Evolutionary conservation across 1,139 yeast species (phyloP).

Genomic region (Taphrina communis): DNA sequence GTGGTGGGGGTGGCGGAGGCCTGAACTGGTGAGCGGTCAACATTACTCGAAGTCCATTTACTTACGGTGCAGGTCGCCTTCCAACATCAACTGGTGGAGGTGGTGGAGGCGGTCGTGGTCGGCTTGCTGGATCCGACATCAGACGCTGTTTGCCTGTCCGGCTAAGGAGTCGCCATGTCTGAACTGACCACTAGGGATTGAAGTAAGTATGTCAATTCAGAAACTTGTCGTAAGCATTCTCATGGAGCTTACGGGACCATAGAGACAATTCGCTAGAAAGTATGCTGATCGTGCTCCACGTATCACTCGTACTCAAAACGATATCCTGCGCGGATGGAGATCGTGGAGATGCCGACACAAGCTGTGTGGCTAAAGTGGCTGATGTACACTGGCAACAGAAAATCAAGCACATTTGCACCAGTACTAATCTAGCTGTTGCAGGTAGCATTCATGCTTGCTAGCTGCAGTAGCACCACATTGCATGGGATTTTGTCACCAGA

Average conservation of each 20-base stretch:
- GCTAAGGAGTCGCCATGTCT: background rate
- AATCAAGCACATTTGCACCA: no score
- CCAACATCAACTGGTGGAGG: background rate
- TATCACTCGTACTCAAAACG: background rate
- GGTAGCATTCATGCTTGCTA: no score
- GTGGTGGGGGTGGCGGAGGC: slow-evolving; percentile 44
- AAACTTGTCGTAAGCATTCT: background rate
- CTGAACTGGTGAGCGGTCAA: background rate
- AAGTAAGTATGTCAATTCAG: background rate
- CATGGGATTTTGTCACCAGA: no score
- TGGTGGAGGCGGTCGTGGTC: slow-evolving; percentile 19
- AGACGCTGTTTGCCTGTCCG: background rate
- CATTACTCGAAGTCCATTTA: background rate
- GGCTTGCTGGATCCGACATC: background rate
- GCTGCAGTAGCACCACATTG: no score
- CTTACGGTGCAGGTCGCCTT: slow-evolving; percentile 17
- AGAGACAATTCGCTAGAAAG: background rate
- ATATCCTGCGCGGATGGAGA: background rate
- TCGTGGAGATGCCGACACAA: background rate
- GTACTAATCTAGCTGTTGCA: no score
- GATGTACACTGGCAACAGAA: background rate
- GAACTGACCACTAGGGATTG: background rate
- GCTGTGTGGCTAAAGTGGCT: background rate
- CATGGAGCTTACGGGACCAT: background rate
- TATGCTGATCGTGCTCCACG: background rate